Evolutionary conservation across 257 asterid species (phyloP), one percentile per base, ranked within the genome.

Genomic region (Haberlea rhodopensis): DNA sequence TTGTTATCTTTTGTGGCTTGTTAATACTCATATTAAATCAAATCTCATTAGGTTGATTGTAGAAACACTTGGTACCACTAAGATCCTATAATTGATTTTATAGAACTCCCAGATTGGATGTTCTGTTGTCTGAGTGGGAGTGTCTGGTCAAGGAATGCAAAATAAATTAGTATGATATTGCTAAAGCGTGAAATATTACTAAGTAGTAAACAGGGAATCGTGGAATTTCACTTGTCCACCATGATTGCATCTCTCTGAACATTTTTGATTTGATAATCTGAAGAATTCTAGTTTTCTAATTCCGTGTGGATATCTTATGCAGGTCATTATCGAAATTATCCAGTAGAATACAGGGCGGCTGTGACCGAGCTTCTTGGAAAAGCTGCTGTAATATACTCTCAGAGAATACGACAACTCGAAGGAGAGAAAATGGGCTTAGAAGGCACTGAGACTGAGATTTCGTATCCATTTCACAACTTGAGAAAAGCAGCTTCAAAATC

Each of bases 341-440:
- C 89, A 19, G 77, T 69, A 52, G 97, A 85, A 73, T 94, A 94
- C 85, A 75, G 54, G 68, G 76, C 76, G 49, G 85, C 85, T 4
- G 94, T 84, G 54, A 63, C 83, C 5, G 91, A 94, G 70, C 86
- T 85, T 32, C 90, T 94, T 2, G 62, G 63, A 5, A 88, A 81
- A 76, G 90, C 99, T 49, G 66, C 88, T 25, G 53, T 20, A 4
- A 63, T 80, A 16, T 90, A 87, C 66, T 94, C 96, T 48, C 83
- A 80, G 64, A 76, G 76, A 73, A 81, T 83, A 53, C n/a, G n/a
- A n/a, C 84, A 78, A 48, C 94, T 84, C 27, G 94, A 87, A 80
- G 91, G 85, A 11, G 97, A 87, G 88, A 90, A 80, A 67, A 73
- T 83, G 85, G 85, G 82, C 53, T 69, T 78, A 49, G 95, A 86